A percentile compares a stretch with the other conserved stretches of the same genome.
These are phyloP conservation scores for Scutellaria baicalensis DNA, from an alignment of 257 asterid genomes.

Conservation along the genomic window DNA sequence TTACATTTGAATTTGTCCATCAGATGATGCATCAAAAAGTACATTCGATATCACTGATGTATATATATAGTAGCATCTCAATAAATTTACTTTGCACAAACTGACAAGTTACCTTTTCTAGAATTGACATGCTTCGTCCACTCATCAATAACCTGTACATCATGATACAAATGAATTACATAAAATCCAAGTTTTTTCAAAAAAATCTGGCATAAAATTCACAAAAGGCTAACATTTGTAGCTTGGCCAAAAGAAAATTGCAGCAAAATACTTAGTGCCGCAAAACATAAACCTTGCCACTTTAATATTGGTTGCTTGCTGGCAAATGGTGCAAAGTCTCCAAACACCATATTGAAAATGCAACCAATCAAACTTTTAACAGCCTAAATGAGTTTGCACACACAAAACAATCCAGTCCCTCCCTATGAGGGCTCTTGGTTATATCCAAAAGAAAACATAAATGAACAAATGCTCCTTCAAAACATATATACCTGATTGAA, in stretches of 20 bases:
- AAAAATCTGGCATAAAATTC: background rate
- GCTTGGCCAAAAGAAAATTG: conserved; percentile 22
- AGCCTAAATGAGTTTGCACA: background rate
- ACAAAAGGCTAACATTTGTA: conserved; percentile 6
- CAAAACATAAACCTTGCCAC: conserved; percentile 18
- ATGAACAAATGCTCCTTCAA: background rate
- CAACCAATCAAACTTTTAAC: conserved; percentile 32
- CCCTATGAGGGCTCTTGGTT: background rate
- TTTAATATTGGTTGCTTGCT: conserved; percentile 54
- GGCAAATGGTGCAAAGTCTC: conserved; percentile 43
- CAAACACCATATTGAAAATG: conserved; percentile 43
- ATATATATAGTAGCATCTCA: conserved; percentile 12
- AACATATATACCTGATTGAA: conserved; percentile 61
- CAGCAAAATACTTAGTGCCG: conserved; percentile 12
- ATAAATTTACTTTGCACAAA: background rate
- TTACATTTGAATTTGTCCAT: background rate
- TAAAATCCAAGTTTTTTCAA: background rate
- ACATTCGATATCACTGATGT: background rate
- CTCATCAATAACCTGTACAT: conserved; percentile 74
- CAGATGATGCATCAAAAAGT: background rate
- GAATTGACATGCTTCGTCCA: conserved; percentile 75
- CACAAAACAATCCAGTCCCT: conserved; percentile 1
- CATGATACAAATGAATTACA: conserved; percentile 11
- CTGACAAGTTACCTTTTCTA: conserved; percentile 45
- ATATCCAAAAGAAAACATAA: background rate